A percentile compares a stretch with the other conserved stretches of the same genome.
These are phyloP conservation scores for Gossypium davidsonii DNA, from an alignment of 441 rosid genomes.

Conservation along the genomic window DNA sequence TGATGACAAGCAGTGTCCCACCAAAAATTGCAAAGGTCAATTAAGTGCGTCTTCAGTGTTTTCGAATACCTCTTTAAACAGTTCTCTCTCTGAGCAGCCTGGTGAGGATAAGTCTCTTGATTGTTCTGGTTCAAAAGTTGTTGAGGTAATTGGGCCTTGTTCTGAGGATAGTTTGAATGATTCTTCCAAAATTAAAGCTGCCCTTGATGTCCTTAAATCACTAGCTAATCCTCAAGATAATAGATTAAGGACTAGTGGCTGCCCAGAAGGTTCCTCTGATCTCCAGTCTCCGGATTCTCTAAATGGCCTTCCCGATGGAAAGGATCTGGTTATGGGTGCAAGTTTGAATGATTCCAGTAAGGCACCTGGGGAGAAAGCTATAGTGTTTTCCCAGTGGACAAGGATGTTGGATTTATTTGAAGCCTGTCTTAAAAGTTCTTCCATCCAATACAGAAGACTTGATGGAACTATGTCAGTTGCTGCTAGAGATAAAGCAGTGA, in stretches of 20 bases:
- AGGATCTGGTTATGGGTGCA: conserved; percentile 13
- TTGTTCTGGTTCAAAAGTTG: conserved; percentile 33
- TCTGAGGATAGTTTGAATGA: conserved; percentile 23
- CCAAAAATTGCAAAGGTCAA: conserved; percentile 48
- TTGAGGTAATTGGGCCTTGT: conserved; percentile 23
- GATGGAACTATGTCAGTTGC: conserved; percentile 89
- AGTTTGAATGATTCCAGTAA: conserved; percentile 26
- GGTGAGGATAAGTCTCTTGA: conserved; percentile 22
- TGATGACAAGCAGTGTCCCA: conserved; percentile 64
- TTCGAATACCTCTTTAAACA: conserved; percentile 41
- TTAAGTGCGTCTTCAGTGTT: conserved; percentile 46
- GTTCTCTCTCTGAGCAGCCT: conserved; percentile 35
- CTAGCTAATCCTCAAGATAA: conserved; percentile 38
- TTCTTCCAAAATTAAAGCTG: conserved; percentile 85
- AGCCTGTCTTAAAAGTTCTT: conserved; percentile 54
- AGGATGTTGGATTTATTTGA: conserved; percentile 84
- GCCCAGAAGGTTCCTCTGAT: conserved; percentile 25
- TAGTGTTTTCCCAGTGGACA: conserved; percentile 93
- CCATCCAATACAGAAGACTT: conserved; percentile 75
- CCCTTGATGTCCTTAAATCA: conserved; percentile 62
- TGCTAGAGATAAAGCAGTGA: conserved; percentile 85
- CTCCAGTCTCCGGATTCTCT: conserved; percentile 13
- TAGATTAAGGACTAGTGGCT: conserved; percentile 16
- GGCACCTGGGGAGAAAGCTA: conserved; percentile 62
- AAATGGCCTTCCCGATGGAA: conserved; percentile 16